A percentile compares a stretch with the other conserved stretches of the same genome.
phyloP scores from a whole-genome alignment of 2,329 filamentous ascomycete species.

The Diplodia intermedia region DNA sequence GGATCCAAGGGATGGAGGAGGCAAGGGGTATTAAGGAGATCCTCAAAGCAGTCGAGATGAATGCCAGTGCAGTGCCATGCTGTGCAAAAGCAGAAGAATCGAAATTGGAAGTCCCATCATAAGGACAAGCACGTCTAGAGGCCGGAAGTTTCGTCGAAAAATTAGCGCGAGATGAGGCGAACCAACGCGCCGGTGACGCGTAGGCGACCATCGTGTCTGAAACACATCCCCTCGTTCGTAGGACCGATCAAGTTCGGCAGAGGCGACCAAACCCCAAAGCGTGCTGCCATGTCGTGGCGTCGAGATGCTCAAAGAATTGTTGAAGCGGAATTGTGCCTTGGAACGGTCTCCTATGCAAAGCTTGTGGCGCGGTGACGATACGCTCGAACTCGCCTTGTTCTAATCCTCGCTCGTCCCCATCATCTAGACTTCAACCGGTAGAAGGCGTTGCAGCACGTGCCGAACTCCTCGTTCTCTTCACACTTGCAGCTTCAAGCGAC shows the following conservation, averaged over 20 bases:
- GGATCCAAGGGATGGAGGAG: constrained; percentile 14
- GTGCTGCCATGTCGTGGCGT: neutral
- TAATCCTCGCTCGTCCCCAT: neutral
- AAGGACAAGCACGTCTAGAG: neutral
- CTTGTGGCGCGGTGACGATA: neutral
- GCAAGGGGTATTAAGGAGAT: constrained; percentile 26
- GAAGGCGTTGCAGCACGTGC: constrained; percentile 39
- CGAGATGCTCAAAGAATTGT: neutral
- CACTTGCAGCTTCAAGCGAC: constrained; percentile 40
- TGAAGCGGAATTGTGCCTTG: neutral
- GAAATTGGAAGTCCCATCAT: neutral
- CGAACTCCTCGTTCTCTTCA: constrained; percentile 46
- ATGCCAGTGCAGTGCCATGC: constrained; percentile 13
- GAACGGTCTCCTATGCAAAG: neutral
- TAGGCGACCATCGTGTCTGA: neutral
- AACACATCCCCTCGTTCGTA: neutral
- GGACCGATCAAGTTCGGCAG: neutral
- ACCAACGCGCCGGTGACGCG: neutral
- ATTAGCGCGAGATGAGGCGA: neutral
- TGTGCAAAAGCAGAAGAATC: neutral
- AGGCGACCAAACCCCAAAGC: neutral
- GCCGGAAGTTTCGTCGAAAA: neutral
- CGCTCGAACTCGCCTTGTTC: neutral
- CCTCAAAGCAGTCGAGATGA: constrained; percentile 6
- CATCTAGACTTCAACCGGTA: neutral